Conservation (phyloP, 2,329 filamentous ascomycete species). For the Talaromyces sp. region DNA sequence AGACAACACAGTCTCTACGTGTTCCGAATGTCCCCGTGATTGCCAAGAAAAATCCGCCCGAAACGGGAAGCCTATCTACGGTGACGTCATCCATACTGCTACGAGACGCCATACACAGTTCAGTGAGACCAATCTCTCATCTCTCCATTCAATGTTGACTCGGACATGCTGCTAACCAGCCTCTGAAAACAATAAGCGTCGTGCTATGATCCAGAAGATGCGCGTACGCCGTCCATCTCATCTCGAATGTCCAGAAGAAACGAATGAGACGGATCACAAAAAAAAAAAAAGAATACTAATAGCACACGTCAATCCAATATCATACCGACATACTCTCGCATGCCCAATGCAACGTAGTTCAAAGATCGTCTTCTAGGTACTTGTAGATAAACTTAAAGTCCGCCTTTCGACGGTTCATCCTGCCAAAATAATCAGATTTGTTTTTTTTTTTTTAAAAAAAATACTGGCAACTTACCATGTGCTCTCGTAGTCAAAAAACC, state of each 20-base stretch:
- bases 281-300: background rate
- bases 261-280: slow-evolving; percentile 1
- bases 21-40: background rate
- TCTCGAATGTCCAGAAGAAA: background rate
- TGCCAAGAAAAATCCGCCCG: background rate
- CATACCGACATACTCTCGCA: background rate
- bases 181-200: background rate
- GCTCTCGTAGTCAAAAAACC: slow-evolving; percentile 99
- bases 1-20: no score
- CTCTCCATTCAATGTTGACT: background rate
- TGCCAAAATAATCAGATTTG: slow-evolving; percentile 35
- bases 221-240: background rate
- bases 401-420: slow-evolving; percentile 97
- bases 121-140: background rate
- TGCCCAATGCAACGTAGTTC: slow-evolving; percentile 14
- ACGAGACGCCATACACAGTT: no score
- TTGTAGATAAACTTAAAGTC: slow-evolving; percentile 99
- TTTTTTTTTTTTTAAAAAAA: no score
- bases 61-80: background rate
- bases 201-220: background rate
- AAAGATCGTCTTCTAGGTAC: slow-evolving; percentile 91
- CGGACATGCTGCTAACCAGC: background rate
- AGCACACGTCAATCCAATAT: background rate
- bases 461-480: slow-evolving; percentile 69
- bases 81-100: background rate